These are phyloP conservation scores for Solanum gracilifrons DNA, from an alignment of 257 asterid genomes.

Conservation along the genomic window DNA sequence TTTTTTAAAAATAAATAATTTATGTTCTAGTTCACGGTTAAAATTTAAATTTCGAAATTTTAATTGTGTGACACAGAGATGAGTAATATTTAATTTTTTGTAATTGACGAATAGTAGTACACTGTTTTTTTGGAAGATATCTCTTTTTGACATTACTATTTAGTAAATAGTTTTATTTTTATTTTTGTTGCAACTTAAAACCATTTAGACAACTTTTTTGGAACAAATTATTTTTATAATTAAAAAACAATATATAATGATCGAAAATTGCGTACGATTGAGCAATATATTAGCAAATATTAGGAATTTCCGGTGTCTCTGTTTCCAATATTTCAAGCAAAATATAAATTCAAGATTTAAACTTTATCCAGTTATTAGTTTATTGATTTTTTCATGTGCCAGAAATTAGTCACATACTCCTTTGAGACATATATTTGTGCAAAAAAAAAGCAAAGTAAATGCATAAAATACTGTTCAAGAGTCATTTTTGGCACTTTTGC, in stretches of 20 bases:
- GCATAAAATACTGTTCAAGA: neutral
- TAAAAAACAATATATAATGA: rapidly evolving
- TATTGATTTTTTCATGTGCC: neutral
- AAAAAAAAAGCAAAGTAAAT: neutral
- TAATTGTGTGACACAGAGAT: neutral
- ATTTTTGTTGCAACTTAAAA: neutral
- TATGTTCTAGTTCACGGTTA: too few species aligned
- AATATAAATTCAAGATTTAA: too few species aligned
- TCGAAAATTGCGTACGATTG: too few species aligned
- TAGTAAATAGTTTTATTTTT: too few species aligned
- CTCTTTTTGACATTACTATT: neutral
- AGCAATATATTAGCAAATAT: too few species aligned
- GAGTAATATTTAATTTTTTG: neutral
- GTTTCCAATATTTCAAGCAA: too few species aligned
- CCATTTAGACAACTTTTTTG: too few species aligned
- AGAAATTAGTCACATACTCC: neutral
- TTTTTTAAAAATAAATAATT: too few species aligned
- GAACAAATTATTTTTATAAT: too few species aligned
- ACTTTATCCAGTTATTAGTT: too few species aligned
- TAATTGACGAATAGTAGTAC: neutral
- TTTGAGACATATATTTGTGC: neutral
- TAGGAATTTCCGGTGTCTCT: too few species aligned
- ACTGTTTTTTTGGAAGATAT: neutral
- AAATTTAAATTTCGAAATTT: too few species aligned
- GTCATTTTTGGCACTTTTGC: neutral